Percentiles rank a stretch among this genome's conserved stretches.
Conservation (phyloP, 805 yeast genomes). For the Kluyveromyces aestuarii region DNA sequence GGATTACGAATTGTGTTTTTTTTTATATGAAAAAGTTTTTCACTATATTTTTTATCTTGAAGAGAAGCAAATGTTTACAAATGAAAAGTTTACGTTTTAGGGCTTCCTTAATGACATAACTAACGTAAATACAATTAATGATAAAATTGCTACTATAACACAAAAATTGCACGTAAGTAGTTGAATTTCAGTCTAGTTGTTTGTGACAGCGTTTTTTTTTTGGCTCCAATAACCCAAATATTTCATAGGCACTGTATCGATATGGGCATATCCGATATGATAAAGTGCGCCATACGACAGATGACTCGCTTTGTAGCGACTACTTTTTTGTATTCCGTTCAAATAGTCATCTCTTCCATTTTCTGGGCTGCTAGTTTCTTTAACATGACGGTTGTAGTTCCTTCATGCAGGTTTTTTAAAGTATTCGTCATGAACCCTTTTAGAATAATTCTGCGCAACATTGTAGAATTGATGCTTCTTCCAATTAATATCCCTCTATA, state of each 20-base stretch:
- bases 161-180: not conserved
- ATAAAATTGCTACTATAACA: not conserved
- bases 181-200: not conserved
- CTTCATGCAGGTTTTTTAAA: not conserved
- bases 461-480: conserved; percentile 11
- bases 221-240: too few species aligned
- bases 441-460: conserved; percentile 10
- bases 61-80: not conserved
- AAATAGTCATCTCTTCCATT: not conserved
- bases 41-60: not conserved
- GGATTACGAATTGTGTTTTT: not conserved
- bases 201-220: not conserved
- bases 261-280: not conserved
- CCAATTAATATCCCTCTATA: conserved; percentile 23
- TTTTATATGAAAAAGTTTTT: not conserved
- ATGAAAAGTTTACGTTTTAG: not conserved
- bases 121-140: not conserved
- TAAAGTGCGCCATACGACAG: not conserved
- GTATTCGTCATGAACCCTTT: conserved; percentile 13
- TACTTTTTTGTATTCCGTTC: not conserved
- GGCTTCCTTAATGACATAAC: not conserved
- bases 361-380: not conserved
- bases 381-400: not conserved
- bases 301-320: not conserved
- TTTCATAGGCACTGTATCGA: not conserved